phyloP scores from a whole-genome alignment of 2,329 filamentous ascomycete species.

The Thermothelomyces thermophilus region DNA sequence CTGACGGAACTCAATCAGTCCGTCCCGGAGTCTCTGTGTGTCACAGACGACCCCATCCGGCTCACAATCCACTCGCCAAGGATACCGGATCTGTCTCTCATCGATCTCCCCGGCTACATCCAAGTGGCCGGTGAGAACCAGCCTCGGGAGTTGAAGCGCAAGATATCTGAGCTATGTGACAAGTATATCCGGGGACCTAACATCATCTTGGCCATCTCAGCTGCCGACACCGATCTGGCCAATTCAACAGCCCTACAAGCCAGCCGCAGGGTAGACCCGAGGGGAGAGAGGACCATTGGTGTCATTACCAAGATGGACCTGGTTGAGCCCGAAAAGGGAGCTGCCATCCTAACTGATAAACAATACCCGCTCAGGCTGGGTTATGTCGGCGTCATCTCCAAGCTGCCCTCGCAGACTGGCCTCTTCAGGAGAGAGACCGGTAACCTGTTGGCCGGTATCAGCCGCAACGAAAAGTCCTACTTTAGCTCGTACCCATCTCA shows the following conservation, averaged over 20 bases:
- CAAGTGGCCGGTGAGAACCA: slow-evolving; percentile 91
- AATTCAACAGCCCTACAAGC: slow-evolving; percentile 91
- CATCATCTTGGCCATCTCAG: slow-evolving; percentile 93
- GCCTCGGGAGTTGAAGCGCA: slow-evolving; percentile 84
- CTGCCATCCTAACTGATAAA: slow-evolving; percentile 72
- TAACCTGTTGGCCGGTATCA: slow-evolving; percentile 74
- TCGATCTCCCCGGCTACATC: slow-evolving; percentile 95
- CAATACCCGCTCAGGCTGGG: slow-evolving; percentile 94
- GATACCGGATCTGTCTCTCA: slow-evolving; percentile 90
- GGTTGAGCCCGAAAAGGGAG: slow-evolving; percentile 75
- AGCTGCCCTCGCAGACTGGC: slow-evolving; percentile 61
- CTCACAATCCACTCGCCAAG: slow-evolving; percentile 92
- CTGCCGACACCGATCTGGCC: slow-evolving; percentile 92
- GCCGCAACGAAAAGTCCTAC: slow-evolving; percentile 80
- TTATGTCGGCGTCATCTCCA: slow-evolving; percentile 91
- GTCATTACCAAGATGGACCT: slow-evolving; percentile 99
- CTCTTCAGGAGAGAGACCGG: slow-evolving; percentile 78
- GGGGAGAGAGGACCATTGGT: slow-evolving; percentile 92
- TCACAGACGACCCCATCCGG: slow-evolving; percentile 94
- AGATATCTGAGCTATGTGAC: slow-evolving; percentile 92
- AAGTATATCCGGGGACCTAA: slow-evolving; percentile 97
- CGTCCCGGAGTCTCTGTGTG: slow-evolving; percentile 83
- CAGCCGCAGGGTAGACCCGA: slow-evolving; percentile 83
- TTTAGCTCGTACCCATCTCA: slow-evolving; percentile 78
- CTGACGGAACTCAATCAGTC: slow-evolving; percentile 92